Evolutionary conservation across 345 rosid species (phyloP).

Genomic region (Eucalyptus decipiens): DNA sequence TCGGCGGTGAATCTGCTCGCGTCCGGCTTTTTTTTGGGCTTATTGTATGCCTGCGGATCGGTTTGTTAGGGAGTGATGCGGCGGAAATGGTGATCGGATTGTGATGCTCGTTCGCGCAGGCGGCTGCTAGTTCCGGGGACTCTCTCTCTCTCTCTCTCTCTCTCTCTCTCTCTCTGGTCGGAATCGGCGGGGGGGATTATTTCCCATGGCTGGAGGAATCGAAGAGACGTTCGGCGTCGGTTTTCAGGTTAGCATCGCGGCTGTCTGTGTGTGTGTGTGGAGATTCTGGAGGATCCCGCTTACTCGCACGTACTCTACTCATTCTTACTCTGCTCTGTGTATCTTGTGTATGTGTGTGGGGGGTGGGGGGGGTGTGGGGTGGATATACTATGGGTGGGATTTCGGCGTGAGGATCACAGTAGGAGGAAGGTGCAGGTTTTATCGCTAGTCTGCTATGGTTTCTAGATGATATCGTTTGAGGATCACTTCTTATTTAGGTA

Average conservation of each 20-base stretch:
- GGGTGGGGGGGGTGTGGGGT: too few relatives aligned
- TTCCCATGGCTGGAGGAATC: constrained; percentile 53
- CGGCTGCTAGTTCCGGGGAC: not conserved
- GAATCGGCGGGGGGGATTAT: not conserved
- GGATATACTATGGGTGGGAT: not conserved
- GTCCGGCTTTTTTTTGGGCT: not conserved
- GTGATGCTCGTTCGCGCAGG: not conserved
- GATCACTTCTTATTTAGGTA: not conserved
- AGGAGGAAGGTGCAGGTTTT: not conserved
- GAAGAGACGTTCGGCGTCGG: constrained; percentile 48
- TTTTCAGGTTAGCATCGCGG: constrained; percentile 32
- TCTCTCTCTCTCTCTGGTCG: not conserved
- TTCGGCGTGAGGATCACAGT: not conserved
- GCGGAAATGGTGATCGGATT: not conserved
- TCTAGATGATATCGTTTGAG: not conserved
- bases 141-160: not conserved
- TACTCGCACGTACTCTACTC: not conserved
- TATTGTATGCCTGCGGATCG: not conserved
- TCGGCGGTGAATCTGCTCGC: not conserved
- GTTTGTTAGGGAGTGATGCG: not conserved
- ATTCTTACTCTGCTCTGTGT: not conserved
- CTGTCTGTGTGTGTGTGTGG: not conserved
- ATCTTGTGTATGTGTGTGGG: not conserved
- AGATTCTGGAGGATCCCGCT: not conserved
- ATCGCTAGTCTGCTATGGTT: not conserved